These are phyloP conservation scores for Didymella pinodella DNA, from an alignment of 2,329 filamentous ascomycete species.

Conservation along the genomic window DNA sequence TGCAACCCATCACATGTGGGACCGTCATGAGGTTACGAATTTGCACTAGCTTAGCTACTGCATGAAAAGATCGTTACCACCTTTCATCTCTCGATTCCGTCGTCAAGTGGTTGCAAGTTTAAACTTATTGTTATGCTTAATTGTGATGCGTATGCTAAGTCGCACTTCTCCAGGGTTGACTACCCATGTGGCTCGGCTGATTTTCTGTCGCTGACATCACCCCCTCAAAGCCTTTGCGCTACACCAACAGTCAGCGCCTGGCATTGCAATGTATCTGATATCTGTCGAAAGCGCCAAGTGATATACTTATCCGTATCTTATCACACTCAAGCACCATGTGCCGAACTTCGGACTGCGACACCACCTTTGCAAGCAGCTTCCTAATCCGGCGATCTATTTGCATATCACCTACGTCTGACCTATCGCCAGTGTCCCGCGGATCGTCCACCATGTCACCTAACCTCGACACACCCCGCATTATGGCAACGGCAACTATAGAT, in stretches of 20 bases:
- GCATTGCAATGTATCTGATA: background rate
- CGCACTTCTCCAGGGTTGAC: background rate
- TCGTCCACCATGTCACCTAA: slow-evolving; percentile 16
- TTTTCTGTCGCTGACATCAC: slow-evolving; percentile 20
- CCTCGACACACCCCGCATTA: slow-evolving; percentile 23
- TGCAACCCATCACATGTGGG: slow-evolving; percentile 1
- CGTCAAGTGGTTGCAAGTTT: slow-evolving; percentile 8
- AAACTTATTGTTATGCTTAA: slow-evolving; percentile 32
- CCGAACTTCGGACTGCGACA: slow-evolving; percentile 14
- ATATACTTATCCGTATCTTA: background rate
- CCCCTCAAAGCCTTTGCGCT: background rate
- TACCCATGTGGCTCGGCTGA: background rate
- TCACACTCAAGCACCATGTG: slow-evolving; percentile 5
- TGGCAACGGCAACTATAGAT: slow-evolving; percentile 19
- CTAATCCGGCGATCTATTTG: slow-evolving; percentile 27
- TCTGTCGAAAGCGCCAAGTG: background rate
- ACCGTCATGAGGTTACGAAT: background rate
- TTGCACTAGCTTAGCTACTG: slow-evolving; percentile 6
- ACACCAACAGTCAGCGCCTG: background rate
- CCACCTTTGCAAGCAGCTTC: slow-evolving; percentile 27
- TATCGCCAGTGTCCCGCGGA: slow-evolving; percentile 25
- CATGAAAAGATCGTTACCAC: background rate
- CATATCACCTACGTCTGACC: slow-evolving; percentile 26
- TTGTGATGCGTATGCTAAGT: slow-evolving; percentile 19
- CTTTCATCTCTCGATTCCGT: background rate